A percentile compares a stretch with the other conserved stretches of the same genome.
Conservation (phyloP, 768 basidiomycete genomes). For the Serendipita sp. region DNA sequence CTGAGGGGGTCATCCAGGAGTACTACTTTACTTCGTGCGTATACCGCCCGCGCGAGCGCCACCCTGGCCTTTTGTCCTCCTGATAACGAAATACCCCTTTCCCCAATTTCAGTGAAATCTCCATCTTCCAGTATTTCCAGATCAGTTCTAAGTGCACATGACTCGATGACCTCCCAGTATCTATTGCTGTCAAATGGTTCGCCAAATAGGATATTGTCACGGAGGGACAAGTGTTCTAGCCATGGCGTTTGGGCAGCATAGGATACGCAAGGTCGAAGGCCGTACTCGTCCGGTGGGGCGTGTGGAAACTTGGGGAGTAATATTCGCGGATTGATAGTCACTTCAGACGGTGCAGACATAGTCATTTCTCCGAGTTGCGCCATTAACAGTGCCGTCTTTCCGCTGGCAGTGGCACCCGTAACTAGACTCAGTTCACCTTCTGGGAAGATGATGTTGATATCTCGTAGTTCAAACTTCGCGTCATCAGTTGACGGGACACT, state of each 20-base stretch:
- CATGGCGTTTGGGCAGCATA: conserved; percentile 66
- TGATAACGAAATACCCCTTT: conserved; percentile 11
- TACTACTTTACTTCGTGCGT: conserved; percentile 28
- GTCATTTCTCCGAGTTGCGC: conserved; percentile 19
- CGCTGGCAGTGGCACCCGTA: conserved; percentile 19
- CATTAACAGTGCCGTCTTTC: conserved; percentile 21
- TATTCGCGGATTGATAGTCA: conserved; percentile 12
- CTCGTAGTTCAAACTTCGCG: conserved; percentile 17
- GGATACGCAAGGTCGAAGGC: conserved; percentile 33
- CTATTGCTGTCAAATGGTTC: conserved; percentile 50
- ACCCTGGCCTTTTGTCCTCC: conserved; percentile 20
- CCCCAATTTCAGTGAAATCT: conserved; percentile 25
- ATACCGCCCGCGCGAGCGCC: conserved; percentile 26
- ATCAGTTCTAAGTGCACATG: conserved; percentile 71
- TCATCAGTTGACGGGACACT: background rate
- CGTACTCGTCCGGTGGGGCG: conserved; percentile 18
- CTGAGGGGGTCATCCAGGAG: conserved; percentile 29
- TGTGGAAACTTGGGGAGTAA: conserved; percentile 20
- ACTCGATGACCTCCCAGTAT: conserved; percentile 60
- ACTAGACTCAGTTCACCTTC: conserved; percentile 23
- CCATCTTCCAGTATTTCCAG: conserved; percentile 76
- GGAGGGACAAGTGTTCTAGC: conserved; percentile 57
- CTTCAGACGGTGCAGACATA: background rate
- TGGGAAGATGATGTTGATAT: conserved; percentile 22
- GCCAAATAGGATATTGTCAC: conserved; percentile 70